These are phyloP conservation scores for Penicillium palitans DNA, from an alignment of 2,329 filamentous ascomycete species.

Conservation along the genomic window DNA sequence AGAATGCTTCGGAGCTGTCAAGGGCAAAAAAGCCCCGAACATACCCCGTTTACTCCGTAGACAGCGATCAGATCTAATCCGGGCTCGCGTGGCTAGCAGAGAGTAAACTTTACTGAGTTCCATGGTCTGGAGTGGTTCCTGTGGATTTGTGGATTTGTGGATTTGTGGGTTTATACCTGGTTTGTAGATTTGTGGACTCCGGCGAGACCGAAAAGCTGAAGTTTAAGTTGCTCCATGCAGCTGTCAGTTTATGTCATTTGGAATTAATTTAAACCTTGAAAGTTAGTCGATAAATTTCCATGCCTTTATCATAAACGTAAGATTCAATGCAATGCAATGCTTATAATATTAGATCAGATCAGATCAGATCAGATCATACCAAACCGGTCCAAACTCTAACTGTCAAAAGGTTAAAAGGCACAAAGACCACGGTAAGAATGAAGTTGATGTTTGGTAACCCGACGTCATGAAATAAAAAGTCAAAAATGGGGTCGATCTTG, in stretches of 20 bases:
- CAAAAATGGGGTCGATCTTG: constrained; percentile 13
- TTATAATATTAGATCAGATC: neutral
- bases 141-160: neutral
- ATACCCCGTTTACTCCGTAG: constrained; percentile 11
- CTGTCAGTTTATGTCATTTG: constrained; percentile 3
- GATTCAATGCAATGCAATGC: neutral
- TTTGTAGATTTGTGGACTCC: neutral
- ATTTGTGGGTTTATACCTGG: neutral
- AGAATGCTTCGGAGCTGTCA: neutral
- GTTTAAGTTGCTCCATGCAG: neutral
- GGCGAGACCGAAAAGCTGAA: neutral
- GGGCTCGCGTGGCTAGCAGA: constrained; percentile 16
- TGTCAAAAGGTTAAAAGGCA: constrained; percentile 9
- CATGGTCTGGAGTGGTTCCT: neutral
- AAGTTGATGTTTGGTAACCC: neutral
- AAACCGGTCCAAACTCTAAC: constrained; percentile 18
- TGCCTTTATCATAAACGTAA: neutral
- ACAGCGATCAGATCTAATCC: constrained; percentile 1
- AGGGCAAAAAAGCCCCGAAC: constrained; percentile 10
- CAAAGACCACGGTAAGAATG: neutral
- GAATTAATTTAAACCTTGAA: neutral
- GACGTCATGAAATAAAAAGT: constrained; percentile 16
- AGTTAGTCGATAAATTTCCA: neutral
- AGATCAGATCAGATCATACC: neutral
- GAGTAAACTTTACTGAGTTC: neutral